Base-by-base conservation (phyloP, 805 yeast genomes). In the Candida patagonica region DNA sequence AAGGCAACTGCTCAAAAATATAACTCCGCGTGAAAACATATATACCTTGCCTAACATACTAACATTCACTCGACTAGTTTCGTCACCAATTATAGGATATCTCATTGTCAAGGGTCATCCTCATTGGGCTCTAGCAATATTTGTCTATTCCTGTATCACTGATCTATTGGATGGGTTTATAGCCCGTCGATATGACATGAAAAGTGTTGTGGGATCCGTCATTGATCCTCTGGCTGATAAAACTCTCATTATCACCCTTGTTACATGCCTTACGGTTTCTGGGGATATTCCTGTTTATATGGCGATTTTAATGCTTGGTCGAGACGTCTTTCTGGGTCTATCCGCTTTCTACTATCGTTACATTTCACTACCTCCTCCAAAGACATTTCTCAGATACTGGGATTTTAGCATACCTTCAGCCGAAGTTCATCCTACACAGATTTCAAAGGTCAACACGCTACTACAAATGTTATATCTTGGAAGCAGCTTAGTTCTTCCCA, bases 151-250 rank as follows among this genome's bases (percentile, higher is more conserved):
- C 0, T 81, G 96, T 47, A 57, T 87, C 3, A 89, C 98, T 0
- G 99, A 92, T 58, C 80, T 84, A 47, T 62, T 88, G 17, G 99
- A 92, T 59, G 99, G 99, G 0, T 83, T 62, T 53, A 75, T 94
- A 46, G 99, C 99, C 4, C 68, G 99, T 41, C 72, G 62, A 44
- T 89, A 61, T 65, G 77, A 85, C 41, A 66, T 81, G 70, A 73
- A 76, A 52, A 78, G 95, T 1, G 79, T 83, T 1, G 73, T 87
- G 5, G 99, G 99, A 0, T 80, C 95, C 0, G 78, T 92, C 12
- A 66, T 94, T 25, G 99, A 92, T 54, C 99, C 99, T 0, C 69
- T 86, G 63, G 99, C 98, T 0, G 99, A 92, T 57, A 92, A 92
- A 57, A 66, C 82, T 12, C 67, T 92, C 35, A 87, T 92, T 96